Base-by-base conservation (phyloP, 2,329 filamentous ascomycete species). In the Botrytis elliptica region DNA sequence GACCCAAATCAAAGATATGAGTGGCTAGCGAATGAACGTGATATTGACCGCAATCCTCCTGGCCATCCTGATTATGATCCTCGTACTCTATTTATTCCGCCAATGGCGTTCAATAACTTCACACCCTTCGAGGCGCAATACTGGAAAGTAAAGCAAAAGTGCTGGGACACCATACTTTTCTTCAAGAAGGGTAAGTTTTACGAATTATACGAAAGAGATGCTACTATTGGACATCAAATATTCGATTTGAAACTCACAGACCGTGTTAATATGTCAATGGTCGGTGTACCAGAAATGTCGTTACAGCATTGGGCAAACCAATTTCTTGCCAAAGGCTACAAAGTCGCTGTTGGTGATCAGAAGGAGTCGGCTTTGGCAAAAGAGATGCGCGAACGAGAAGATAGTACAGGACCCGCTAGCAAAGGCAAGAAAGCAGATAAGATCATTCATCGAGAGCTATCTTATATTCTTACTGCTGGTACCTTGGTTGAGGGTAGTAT, bases 171-270 rank as follows among this genome's bases (percentile, higher is more conserved):
- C 0, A 92, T 99, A 64, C 95, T 99, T 25, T 99, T 99, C 84
- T 99, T 99, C 90, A 99, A 98, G 84, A 99, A 99, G 86, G 96
- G 96, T 80, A 99, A 99, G 80, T 99, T 99, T 83, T 99, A 98
- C 81, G 96, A 99, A 82, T 87, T 99, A 0, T 99, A 98, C 80
- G 96, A 99, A 82, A 97, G 98, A 75, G 96, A 99, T 83, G 96
- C 96, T 8, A 97, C 95, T 0, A 91, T 98, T 73, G 96, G 96
- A 7, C 95, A 99, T 81, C 96, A 98, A 82, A 86, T 98, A 25
- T 99, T 99, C 79, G 96, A 99, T 82, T 88, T 99, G 73, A 99
- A 99, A 84, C 91, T 99, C 81, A 99, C 96, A 0, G 96, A 99
- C 79, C 90, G 96, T 72, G 96, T 99, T 82, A 99, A 99, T 82